Conservation (phyloP, 805 yeast genomes). For the Myxozyma vanderwaltii region DNA sequence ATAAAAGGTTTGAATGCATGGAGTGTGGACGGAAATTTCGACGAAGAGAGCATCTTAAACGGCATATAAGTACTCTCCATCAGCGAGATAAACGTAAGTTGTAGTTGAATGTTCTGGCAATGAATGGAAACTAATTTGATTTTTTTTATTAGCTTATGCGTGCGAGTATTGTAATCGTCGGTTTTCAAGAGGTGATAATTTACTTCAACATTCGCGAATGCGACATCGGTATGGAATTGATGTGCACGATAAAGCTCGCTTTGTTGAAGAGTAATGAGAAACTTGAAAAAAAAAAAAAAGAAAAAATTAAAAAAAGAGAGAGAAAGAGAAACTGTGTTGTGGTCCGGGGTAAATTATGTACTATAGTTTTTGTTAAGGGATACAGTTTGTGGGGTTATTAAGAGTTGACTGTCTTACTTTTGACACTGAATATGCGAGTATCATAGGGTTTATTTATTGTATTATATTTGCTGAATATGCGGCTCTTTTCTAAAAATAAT, state of each 20-base stretch:
- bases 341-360: too few species aligned
- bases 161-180: conserved; percentile 64
- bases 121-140: background rate
- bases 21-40: conserved; percentile 67
- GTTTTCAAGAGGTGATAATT: conserved; percentile 66
- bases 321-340: too few species aligned
- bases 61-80: conserved; percentile 74
- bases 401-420: too few species aligned
- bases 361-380: too few species aligned
- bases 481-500: too few species aligned
- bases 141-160: conserved; percentile 47
- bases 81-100: conserved; percentile 60
- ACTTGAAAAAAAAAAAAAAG: background rate
- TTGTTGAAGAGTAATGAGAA: conserved; percentile 5
- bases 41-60: conserved; percentile 74
- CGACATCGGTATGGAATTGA: conserved; percentile 42
- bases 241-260: background rate
- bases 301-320: too few species aligned
- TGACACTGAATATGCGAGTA: background rate
- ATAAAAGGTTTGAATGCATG: conserved; percentile 54
- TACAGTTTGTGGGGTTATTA: too few species aligned
- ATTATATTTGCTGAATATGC: too few species aligned
- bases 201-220: conserved; percentile 66
- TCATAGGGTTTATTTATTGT: too few species aligned
- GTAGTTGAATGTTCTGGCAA: background rate